Conservation (phyloP, 2,329 filamentous ascomycete genomes). For the Orbilia quercus region DNA sequence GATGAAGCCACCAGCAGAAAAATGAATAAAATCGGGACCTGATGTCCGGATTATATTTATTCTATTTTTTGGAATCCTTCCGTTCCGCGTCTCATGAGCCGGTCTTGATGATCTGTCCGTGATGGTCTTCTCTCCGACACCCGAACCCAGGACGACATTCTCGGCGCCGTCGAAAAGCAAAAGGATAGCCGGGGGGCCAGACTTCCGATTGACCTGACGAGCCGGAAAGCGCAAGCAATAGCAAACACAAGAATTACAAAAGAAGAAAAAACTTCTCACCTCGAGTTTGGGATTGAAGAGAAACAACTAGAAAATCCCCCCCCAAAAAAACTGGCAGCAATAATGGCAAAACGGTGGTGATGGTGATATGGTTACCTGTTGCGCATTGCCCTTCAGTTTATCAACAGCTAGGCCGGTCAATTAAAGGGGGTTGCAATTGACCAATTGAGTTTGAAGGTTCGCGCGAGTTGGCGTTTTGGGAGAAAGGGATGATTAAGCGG, state of each 20-base stretch:
- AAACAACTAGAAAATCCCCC: too few species aligned
- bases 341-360: constrained; percentile 4
- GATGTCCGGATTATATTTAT: too few species aligned
- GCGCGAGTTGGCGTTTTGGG: constrained; percentile 45
- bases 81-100: too few species aligned
- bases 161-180: not conserved
- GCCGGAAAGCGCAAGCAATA: too few species aligned
- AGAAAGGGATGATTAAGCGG: constrained; percentile 39
- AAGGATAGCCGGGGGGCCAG: not conserved
- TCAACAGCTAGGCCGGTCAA: constrained; percentile 25
- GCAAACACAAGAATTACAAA: constrained; percentile 8
- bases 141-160: not conserved
- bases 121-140: not conserved
- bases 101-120: not conserved
- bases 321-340: constrained; percentile 23
- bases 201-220: not conserved
- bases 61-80: too few species aligned
- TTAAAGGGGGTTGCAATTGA: constrained; percentile 47
- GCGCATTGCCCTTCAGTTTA: constrained; percentile 38
- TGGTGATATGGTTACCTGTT: constrained; percentile 25
- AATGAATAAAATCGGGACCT: too few species aligned
- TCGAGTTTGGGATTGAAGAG: constrained; percentile 30
- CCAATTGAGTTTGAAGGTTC: constrained; percentile 38
- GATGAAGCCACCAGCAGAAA: too few species aligned
- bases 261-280: constrained; percentile 32